These are phyloP conservation scores for Ascomycota sp. DNA, from an alignment of 2,329 filamentous ascomycete genomes.

Conservation along the genomic window DNA sequence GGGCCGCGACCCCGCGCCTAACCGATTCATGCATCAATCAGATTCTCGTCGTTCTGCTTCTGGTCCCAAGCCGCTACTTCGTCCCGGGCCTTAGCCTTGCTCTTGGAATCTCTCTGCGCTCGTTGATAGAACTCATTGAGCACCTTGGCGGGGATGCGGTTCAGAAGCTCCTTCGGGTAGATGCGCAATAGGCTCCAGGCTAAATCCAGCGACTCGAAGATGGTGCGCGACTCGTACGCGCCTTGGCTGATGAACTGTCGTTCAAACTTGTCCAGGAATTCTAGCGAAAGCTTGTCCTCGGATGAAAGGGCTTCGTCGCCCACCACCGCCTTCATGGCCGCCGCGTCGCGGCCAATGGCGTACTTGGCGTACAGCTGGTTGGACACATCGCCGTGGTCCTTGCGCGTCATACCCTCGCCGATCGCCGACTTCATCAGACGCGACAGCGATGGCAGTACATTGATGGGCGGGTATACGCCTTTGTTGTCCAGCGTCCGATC, in stretches of 20 bases:
- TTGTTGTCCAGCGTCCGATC: slow-evolving; percentile 88
- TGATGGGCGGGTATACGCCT: slow-evolving; percentile 95
- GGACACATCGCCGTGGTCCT: slow-evolving; percentile 93
- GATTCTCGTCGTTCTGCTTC: slow-evolving; percentile 29
- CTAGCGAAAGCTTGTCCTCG: slow-evolving; percentile 91
- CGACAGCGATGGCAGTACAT: slow-evolving; percentile 89
- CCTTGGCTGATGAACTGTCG: slow-evolving; percentile 82
- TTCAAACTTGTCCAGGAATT: slow-evolving; percentile 98
- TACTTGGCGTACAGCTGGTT: slow-evolving; percentile 99
- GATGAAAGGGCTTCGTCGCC: slow-evolving; percentile 89
- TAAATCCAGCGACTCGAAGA: slow-evolving; percentile 83
- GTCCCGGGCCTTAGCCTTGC: slow-evolving; percentile 33
- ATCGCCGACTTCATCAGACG: slow-evolving; percentile 99
- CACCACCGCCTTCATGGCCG: slow-evolving; percentile 97
- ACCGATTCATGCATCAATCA: slow-evolving; percentile 31
- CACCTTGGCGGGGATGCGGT: slow-evolving; percentile 71
- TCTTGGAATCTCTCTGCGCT: slow-evolving; percentile 37
- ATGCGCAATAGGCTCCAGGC: slow-evolving; percentile 93
- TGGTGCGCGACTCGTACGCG: slow-evolving; percentile 73
- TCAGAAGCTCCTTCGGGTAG: slow-evolving; percentile 93
- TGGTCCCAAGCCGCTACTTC: slow-evolving; percentile 17
- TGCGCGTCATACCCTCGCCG: slow-evolving; percentile 85
- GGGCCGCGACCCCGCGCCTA: no score
- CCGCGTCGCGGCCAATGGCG: slow-evolving; percentile 92
- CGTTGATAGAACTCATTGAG: slow-evolving; percentile 67